phyloP scores from a whole-genome alignment of 192 early-diverging fungal genomes.

The Ramicandelaber brevisporus region DNA sequence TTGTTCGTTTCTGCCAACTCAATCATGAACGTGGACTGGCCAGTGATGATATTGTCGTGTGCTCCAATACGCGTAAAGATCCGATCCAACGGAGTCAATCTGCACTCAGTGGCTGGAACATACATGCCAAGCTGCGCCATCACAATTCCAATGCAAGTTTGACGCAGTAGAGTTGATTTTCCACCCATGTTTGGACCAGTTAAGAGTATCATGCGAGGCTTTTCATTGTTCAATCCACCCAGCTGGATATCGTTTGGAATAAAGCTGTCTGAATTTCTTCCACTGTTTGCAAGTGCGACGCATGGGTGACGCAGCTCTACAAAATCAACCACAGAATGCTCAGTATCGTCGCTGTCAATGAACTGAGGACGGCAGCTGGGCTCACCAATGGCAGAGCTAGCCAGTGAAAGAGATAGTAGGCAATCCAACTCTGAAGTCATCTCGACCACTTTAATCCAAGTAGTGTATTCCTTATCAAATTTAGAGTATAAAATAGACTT shows the following conservation, averaged over 20 bases:
- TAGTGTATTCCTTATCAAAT: slow-evolving; percentile 58
- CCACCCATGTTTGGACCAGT: slow-evolving; percentile 99
- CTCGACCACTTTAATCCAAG: slow-evolving; percentile 42
- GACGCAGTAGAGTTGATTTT: slow-evolving; percentile 86
- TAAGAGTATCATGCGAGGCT: slow-evolving; percentile 47
- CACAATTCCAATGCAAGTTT: slow-evolving; percentile 82
- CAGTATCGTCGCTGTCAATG: slow-evolving; percentile 17
- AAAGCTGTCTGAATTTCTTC: slow-evolving; percentile 36
- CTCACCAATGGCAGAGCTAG: slow-evolving; percentile 35
- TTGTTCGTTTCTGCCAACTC: slow-evolving; percentile 84
- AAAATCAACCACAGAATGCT: slow-evolving; percentile 42
- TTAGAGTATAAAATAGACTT: slow-evolving; percentile 43
- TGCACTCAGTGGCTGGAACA: slow-evolving; percentile 58
- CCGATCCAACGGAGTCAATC: slow-evolving; percentile 61
- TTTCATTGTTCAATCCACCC: slow-evolving; percentile 17
- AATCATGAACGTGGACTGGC: slow-evolving; percentile 92
- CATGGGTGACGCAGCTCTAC: slow-evolving; percentile 87
- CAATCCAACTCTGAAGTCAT: slow-evolving; percentile 72
- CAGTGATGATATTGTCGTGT: slow-evolving; percentile 84
- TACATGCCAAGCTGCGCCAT: slow-evolving; percentile 91
- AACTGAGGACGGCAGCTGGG: slow-evolving; percentile 74
- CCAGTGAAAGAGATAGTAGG: slow-evolving; percentile 43
- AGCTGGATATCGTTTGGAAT: slow-evolving; percentile 87
- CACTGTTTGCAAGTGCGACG: slow-evolving; percentile 17
- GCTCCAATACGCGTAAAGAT: slow-evolving; percentile 97